Evolutionary conservation across 2,329 filamentous ascomycete genomes (phyloP), one percentile per base, ranked within the genome.

Genomic region (Diplodia sapinea): DNA sequence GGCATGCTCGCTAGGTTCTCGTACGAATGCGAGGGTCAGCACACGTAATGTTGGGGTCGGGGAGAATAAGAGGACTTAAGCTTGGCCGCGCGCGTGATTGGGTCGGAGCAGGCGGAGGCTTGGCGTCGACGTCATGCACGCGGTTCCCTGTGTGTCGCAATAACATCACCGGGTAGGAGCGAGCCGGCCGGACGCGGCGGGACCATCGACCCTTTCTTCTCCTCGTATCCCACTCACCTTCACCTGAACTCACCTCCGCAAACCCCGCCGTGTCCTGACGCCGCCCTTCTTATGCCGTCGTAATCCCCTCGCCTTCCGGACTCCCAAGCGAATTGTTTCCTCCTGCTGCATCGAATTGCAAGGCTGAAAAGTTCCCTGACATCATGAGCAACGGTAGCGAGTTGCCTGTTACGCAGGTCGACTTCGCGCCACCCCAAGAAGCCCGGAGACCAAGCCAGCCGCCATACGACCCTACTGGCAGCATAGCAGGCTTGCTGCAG

Each of bases 41-140:
- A 52, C 56, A 54, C 55, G 55, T 43, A 67, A 67, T 61, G 52
- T 52, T 47, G 56, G 55, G 33, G 54, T 33, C 23, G 62, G 62
- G 17, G 57, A 6, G 59, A 17, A 26, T 26, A 26, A 26, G 33
- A 20, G 50, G 17, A 36, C 20, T 20, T 23, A 43, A 51, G 59
- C 59, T 63, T 63, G 59, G 33, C 36, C 59, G 15, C 29, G 31
- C 43, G 59, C 59, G 59, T 63, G 59, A 63, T 63, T 63, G 43
- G 57, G 29, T 47, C 59, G 59, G 59, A 8, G 17, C 4, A 12
- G 8, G 36, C 63, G 63, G 64, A 59, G 43, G 64, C 64, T 66
- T 57, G 64, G 64, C 64, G 64, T 26, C 59, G 50, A 66, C 64
- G 64, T 66, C 64, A 66, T 66, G 52, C 54, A 5, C 23, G 17